Base-by-base conservation (phyloP, 192 early-diverging fungal genomes). In the Coemansia sp. region DNA sequence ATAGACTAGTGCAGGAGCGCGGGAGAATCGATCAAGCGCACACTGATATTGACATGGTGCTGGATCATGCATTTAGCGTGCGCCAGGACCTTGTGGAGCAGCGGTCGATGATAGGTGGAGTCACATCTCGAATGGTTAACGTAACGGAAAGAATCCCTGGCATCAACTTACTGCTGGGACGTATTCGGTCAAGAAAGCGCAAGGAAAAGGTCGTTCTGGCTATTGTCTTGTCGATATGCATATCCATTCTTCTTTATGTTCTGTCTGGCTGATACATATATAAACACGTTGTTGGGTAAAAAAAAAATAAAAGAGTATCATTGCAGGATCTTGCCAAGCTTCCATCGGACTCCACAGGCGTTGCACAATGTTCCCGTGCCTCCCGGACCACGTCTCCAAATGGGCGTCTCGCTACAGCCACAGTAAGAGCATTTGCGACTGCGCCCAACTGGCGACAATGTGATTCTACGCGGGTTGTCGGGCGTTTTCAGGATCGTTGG, bases 281-380 rank as follows among this genome's bases (percentile, higher is more conserved):
- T 27, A 31, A 27, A 27, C 24, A 27, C 24, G 24, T 54, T 34
- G 29, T 13, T 56, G n/a, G n/a, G n/a, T n/a, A n/a, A n/a, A n/a
- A n/a, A n/a, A n/a, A 56, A 31, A 56, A 6, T 0, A 10, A 39
- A 10, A 39, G 16, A 3, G 0, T 3, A 27, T 31, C 59, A 69
- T 44, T 73, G 72, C 10, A 90, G 53, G 33, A 92, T 90, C 63
- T 92, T 93, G 54, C 92, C 92, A 57, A 89, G 84, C 59, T 91
- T 92, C 91, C 91, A 93, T 64, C 92, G 92, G 11, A 93, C 91
- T 10, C 91, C 91, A 63, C 91, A 93, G 1, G 90, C 90, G 70
- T 93, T 93, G 63, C 91, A 93, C 5, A 93, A 77, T 1, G 91
- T 93, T 5, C 87, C 85, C 8, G 87, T 80, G 4, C 91, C 91